phyloP scores from a whole-genome alignment of 2,329 filamentous ascomycete genomes.

The Calonectria leucothoes region DNA sequence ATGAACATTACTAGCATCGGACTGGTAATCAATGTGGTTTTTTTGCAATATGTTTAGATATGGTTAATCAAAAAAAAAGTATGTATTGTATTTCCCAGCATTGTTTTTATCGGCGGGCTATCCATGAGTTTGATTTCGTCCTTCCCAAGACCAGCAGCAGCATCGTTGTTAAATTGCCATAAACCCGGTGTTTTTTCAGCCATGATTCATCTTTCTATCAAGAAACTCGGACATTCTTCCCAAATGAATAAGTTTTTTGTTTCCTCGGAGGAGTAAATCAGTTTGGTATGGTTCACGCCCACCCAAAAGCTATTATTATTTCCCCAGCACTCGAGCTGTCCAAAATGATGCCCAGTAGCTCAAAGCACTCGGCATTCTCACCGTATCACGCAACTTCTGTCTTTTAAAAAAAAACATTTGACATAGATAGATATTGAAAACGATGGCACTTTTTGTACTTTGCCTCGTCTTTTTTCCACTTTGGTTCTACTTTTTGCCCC shows the following conservation, averaged over 20 bases:
- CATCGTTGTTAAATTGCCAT: neutral
- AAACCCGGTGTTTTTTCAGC: neutral
- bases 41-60: conserved; percentile 6
- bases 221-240: neutral
- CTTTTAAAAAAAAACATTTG: too few species aligned
- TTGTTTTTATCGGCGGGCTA: neutral
- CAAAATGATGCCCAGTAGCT: neutral
- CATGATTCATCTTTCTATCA: neutral
- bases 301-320: too few species aligned
- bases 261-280: neutral
- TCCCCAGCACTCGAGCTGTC: neutral
- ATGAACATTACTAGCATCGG: conserved; percentile 5
- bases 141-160: neutral
- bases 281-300: neutral
- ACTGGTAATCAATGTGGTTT: conserved; percentile 1
- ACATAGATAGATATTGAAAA: neutral
- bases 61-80: conserved; percentile 2
- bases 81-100: neutral
- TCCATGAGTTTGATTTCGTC: neutral
- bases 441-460: neutral
- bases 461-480: neutral
- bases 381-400: neutral
- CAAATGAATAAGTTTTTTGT: neutral
- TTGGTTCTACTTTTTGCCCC: conserved; percentile 18
- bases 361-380: neutral